phyloP scores from a whole-genome alignment of 495 filamentous ascomycete species.

The Aspergillus leporis region DNA sequence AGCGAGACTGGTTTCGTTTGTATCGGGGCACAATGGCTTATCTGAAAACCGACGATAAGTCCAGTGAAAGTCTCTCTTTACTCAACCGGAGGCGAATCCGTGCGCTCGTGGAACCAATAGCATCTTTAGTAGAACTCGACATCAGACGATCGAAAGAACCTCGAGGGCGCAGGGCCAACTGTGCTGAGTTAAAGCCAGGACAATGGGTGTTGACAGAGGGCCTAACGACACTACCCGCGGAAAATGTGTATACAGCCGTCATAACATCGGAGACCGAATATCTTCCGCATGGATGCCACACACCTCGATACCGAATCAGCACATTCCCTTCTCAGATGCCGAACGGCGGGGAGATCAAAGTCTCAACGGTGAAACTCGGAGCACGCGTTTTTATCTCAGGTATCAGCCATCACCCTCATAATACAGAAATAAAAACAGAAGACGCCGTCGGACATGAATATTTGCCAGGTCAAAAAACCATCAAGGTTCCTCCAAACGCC shows the following conservation, averaged over 20 bases:
- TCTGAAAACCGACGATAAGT: background rate
- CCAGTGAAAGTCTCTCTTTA: background rate
- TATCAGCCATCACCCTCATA: background rate
- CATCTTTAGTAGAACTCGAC: background rate
- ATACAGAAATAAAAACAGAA: background rate
- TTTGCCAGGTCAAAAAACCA: background rate
- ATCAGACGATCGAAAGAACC: background rate
- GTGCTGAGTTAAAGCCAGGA: background rate
- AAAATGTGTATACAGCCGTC: background rate
- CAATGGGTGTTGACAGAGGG: background rate
- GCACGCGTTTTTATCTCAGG: background rate
- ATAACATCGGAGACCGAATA: background rate
- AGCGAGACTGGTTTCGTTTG: constrained; percentile 1
- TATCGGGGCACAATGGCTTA: constrained; percentile 1
- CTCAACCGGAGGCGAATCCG: background rate
- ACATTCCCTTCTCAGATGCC: background rate
- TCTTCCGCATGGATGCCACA: constrained; percentile 1
- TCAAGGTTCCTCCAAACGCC: background rate
- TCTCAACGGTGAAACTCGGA: background rate
- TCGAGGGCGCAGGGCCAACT: background rate
- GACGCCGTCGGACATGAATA: background rate
- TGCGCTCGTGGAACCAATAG: background rate
- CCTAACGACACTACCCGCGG: background rate
- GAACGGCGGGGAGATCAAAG: background rate
- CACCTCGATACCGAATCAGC: background rate